Evolutionary conservation across 2,329 filamentous ascomycete species (phyloP), one percentile per base, ranked within the genome.

Genomic region (Fusarium agapanthi): DNA sequence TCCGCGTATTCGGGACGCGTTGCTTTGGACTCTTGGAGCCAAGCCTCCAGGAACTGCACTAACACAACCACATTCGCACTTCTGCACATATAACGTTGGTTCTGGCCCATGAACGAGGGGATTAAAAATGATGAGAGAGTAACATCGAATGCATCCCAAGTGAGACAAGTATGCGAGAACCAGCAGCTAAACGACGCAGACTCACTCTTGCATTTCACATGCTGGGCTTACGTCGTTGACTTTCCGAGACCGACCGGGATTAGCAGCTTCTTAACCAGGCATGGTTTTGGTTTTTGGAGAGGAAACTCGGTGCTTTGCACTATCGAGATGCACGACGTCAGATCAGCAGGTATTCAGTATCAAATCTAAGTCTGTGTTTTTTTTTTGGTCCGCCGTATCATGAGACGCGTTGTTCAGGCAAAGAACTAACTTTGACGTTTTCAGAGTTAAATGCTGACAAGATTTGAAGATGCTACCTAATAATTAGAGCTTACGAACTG

Each of bases 201-300:
- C 69, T 73, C 53, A 67, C 61, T 41, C 37, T 32, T 53, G 34
- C 45, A 67, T 45, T 47, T 69, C 35, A 40, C 43, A 54, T 53
- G 38, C 71, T 73, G 57, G 70, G 71, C 71, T 65, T 74, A 71
- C 71, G 71, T 73, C 60, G 63, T 64, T 71, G 67, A 68, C 48
- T 55, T 54, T 54, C n/a, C 26, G 32, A 41, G 28, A 58, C 28
- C 6, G 67, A 48, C 61, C 34, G 48, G 70, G 69, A 37, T 71
- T 47, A 35, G n/a, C n/a, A 53, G 28, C 34, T 57, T 58, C 40
- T 61, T 22, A 40, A 37, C 50, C 28, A 51, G 47, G 40, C 10
- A 44, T 40, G 44, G 24, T 12, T 47, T 20, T 41, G 38, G 22
- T 40, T 40, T 47, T 64, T 28, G 34, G 38, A 20, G 34, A 45